Base-by-base conservation (phyloP, 192 early-diverging fungal genomes). In the Haplosporangium gracile region DNA sequence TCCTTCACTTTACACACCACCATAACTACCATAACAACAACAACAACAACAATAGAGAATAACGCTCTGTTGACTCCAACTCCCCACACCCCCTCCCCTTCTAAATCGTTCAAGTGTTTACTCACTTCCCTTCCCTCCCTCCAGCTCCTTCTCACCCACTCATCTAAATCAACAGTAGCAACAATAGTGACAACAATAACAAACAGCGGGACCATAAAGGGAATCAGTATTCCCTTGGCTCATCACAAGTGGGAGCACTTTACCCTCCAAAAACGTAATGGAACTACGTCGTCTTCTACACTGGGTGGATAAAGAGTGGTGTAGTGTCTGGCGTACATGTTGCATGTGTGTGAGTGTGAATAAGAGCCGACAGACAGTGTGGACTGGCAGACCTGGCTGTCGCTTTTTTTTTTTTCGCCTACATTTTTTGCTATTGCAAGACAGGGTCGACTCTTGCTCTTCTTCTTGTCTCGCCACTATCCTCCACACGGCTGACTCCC, bases 381-480 rank as follows among this genome's bases (percentile, higher is more conserved):
- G 20, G 49, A 51, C 49, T 51, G 18, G 49, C 18, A 51, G 24
- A 18, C 42, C 43, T 73, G 42, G 47, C 47, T 51, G 72, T 73
- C 40, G 42, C 40, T 73, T 40, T 38, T 45, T 10, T 45, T 45
- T 9, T 10, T 10, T 45, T 32, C 55, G 55, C 42, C 42, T 43
- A 10, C 42, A 0, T 43, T 57, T 22, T 26, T 13, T 34, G 29
- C 26, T 15, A 11, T 32, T 36, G 13, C 29, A 36, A 65, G 26
- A 65, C 26, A 65, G 29, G 60, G 60, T 79, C 70, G 78, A 79
- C 71, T 79, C 78, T 79, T 79, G 78, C 34, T 79, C 78, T 79
- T 79, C 78, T 68, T 42, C n/a, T 24, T 29, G 24, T 65, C 60
- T 32, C 29, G 29, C 32, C 60, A 65, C 60, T 63, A 63, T 32